Evolutionary conservation across 768 basidiomycete genomes (phyloP).

Genomic region (Agrocybe praecox): DNA sequence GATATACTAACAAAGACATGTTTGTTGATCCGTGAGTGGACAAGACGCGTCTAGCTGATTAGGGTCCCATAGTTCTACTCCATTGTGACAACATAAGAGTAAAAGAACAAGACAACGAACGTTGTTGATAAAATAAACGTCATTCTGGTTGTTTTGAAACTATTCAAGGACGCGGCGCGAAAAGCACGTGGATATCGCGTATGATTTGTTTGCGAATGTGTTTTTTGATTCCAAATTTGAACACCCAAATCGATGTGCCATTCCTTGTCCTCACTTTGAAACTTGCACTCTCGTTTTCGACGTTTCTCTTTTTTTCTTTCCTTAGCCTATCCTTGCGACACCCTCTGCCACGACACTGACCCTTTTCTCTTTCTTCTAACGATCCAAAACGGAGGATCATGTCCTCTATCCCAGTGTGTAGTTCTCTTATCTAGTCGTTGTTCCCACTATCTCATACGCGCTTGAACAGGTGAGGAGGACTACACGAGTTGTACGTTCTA

Average conservation of each 20-base stretch:
- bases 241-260: constrained; percentile 7
- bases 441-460: neutral
- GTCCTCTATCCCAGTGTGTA: constrained; percentile 38
- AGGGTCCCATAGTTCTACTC: no score
- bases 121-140: neutral
- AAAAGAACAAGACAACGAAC: neutral
- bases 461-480: constrained; percentile 61
- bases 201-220: constrained; percentile 22
- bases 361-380: constrained; percentile 3
- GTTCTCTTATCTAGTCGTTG: neutral
- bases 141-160: neutral
- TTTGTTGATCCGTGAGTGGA: no score
- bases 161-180: constrained; percentile 7
- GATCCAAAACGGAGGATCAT: constrained; percentile 19
- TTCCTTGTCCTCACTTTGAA: constrained; percentile 13
- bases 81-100: no score
- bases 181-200: constrained; percentile 23
- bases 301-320: neutral
- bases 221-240: constrained; percentile 18
- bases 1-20: neutral
- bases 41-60: no score
- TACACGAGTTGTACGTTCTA: constrained; percentile 55
- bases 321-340: constrained; percentile 12
- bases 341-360: constrained; percentile 5
- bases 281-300: constrained; percentile 5